A percentile compares a stretch with the other conserved stretches of the same genome.
phyloP scores from a whole-genome alignment of 1,284 basidiomycete genomes.

The Ganoderma sinense region DNA sequence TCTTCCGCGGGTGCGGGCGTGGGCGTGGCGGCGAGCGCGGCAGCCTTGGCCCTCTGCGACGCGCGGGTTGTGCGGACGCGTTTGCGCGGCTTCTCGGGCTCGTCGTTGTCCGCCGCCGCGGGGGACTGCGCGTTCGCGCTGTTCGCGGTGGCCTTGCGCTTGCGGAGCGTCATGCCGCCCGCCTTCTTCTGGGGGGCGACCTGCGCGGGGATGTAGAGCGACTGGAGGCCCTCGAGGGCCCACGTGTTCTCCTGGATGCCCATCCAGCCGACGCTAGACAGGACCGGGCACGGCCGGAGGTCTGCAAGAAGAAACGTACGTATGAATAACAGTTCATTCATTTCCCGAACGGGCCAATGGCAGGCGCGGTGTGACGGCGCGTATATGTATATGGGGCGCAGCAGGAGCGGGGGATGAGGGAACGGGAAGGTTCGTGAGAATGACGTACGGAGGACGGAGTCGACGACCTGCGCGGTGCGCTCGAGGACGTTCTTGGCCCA shows the following conservation, averaged over 20 bases:
- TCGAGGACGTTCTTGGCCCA: conserved; percentile 32
- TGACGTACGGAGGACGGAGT: conserved; percentile 34
- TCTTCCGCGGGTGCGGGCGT: neutral
- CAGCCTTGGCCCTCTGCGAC: conserved; percentile 19
- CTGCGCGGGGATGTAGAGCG: conserved; percentile 20
- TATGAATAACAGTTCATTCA: too few species aligned
- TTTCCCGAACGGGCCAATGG: neutral
- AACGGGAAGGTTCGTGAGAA: neutral
- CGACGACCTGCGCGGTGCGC: conserved; percentile 33
- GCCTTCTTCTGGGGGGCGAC: conserved; percentile 22
- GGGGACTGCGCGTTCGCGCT: conserved; percentile 5
- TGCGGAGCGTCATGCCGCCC: conserved; percentile 34
- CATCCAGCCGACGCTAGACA: conserved; percentile 33
- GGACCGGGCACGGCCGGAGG: conserved; percentile 33
- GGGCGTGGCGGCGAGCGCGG: conserved; percentile 1
- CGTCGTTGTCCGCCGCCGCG: neutral
- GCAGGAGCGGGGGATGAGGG: conserved; percentile 7
- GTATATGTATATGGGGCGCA: neutral
- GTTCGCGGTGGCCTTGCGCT: conserved; percentile 30
- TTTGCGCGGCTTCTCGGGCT: conserved; percentile 26
- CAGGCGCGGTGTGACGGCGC: neutral
- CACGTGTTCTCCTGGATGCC: conserved; percentile 31
- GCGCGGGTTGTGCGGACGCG: conserved; percentile 25
- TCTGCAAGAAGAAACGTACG: conserved; percentile 15
- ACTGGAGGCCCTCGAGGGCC: conserved; percentile 31